A percentile compares a stretch with the other conserved stretches of the same genome.
phyloP scores from a whole-genome alignment of 1,139 yeast genomes.

The Saccharomycopsis crataegensis region DNA sequence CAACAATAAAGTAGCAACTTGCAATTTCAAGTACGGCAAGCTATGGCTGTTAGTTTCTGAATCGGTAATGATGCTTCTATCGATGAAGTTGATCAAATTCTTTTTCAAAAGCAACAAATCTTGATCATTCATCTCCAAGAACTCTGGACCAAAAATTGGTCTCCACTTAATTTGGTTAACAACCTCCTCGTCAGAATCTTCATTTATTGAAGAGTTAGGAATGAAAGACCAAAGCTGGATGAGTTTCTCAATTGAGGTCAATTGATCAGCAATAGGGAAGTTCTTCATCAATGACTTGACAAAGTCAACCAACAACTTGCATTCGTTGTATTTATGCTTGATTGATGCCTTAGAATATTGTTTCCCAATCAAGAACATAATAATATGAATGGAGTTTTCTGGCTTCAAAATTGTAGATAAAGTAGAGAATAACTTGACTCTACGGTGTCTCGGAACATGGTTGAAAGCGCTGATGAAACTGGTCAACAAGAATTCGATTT shows the following conservation, averaged over 20 bases:
- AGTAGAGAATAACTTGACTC: slow-evolving; percentile 76
- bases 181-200: slow-evolving; percentile 32
- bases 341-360: slow-evolving; percentile 53
- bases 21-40: slow-evolving; percentile 45
- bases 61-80: slow-evolving; percentile 37
- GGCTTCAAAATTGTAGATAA: slow-evolving; percentile 74
- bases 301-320: slow-evolving; percentile 63
- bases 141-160: slow-evolving; percentile 57
- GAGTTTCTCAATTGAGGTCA: slow-evolving; percentile 50
- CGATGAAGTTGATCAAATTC: slow-evolving; percentile 47
- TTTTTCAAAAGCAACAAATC: slow-evolving; percentile 46
- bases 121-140: slow-evolving; percentile 41
- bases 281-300: slow-evolving; percentile 58
- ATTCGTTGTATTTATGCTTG: slow-evolving; percentile 57
- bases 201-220: slow-evolving; percentile 30
- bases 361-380: slow-evolving; percentile 72
- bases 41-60: slow-evolving; percentile 34
- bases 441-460: slow-evolving; percentile 94
- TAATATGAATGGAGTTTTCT: slow-evolving; percentile 56
- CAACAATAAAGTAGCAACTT: slow-evolving; percentile 48
- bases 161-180: slow-evolving; percentile 39
- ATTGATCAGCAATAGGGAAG: slow-evolving; percentile 63
- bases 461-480: slow-evolving; percentile 90
- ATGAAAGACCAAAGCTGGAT: slow-evolving; percentile 47
- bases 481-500: slow-evolving; percentile 75